Conservation (phyloP, 2,329 filamentous ascomycete genomes). For the Blastomyces parvus region DNA sequence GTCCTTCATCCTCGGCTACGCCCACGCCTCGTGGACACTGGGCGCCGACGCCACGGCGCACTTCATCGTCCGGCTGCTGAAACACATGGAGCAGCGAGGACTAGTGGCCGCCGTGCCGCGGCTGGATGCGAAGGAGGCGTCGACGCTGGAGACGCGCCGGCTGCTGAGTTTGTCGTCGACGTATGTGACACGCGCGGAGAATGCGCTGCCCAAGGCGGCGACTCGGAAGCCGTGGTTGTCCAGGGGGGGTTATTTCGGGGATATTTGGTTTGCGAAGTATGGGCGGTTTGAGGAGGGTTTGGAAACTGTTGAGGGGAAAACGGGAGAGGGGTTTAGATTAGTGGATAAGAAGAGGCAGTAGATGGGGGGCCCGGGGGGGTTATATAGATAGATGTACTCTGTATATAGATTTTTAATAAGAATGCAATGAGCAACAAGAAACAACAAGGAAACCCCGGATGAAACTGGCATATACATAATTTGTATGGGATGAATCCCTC, state of each 20-base stretch:
- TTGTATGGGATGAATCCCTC: too few species aligned
- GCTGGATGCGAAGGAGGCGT: slow-evolving; percentile 15
- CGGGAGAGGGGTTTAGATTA: slow-evolving; percentile 22
- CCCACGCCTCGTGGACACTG: slow-evolving; percentile 38
- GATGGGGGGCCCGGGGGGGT: too few species aligned
- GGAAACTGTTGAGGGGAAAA: slow-evolving; percentile 15
- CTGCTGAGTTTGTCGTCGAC: slow-evolving; percentile 34
- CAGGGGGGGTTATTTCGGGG: slow-evolving; percentile 31
- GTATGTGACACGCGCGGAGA: slow-evolving; percentile 30
- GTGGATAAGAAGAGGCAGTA: background rate
- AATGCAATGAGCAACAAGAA: too few species aligned
- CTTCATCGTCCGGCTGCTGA: slow-evolving; percentile 31
- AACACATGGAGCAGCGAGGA: slow-evolving; percentile 24
- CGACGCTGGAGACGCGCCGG: slow-evolving; percentile 21
- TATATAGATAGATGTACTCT: too few species aligned
- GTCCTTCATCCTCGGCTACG: slow-evolving; percentile 35
- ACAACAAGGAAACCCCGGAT: too few species aligned
- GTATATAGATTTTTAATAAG: too few species aligned
- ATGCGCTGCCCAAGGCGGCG: slow-evolving; percentile 30
- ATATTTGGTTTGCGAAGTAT: slow-evolving; percentile 31
- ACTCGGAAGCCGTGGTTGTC: slow-evolving; percentile 34
- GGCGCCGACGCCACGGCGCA: slow-evolving; percentile 37
- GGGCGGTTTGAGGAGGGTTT: slow-evolving; percentile 29
- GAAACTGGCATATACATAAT: too few species aligned
- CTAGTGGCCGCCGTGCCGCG: slow-evolving; percentile 24